Percentiles rank a stretch among this genome's conserved stretches.
Conservation (phyloP, 108 stramenopile species). For the Epithemia pelagica region DNA sequence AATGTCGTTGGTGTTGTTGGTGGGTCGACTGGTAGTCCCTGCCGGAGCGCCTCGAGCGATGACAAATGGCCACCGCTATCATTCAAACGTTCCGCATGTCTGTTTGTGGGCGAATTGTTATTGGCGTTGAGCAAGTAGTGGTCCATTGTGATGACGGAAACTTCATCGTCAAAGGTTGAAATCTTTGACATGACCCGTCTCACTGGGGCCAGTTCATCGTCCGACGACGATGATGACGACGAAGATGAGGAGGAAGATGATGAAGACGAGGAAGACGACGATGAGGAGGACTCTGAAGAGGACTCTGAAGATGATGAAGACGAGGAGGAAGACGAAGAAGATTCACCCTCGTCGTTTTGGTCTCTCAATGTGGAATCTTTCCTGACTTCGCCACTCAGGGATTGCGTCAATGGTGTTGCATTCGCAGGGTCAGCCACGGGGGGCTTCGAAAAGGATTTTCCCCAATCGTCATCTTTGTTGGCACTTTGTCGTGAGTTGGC, state of each 20-base stretch:
- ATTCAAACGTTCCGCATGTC: neutral
- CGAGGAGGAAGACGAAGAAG: too few species aligned
- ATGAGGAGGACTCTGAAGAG: neutral
- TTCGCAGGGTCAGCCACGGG: neutral
- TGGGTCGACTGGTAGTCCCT: neutral
- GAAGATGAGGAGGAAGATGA: neutral
- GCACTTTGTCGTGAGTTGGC: neutral
- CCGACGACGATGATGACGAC: neutral
- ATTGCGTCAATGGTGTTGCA: neutral
- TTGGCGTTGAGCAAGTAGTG: neutral
- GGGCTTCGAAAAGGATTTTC: neutral
- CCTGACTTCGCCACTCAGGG: too few species aligned
- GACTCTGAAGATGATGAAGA: too few species aligned
- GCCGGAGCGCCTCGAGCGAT: neutral
- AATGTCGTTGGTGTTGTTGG: neutral
- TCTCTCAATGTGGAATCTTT: too few species aligned
- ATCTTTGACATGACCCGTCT: neutral
- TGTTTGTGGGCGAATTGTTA: neutral
- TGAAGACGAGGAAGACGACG: neutral
- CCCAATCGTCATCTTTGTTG: neutral
- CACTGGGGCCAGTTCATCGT: neutral
- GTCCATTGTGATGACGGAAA: neutral
- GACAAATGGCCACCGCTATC: neutral
- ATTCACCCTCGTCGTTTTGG: too few species aligned
- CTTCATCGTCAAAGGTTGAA: neutral